Evolutionary conservation across 139 green algal species (phyloP).

Genomic region (Chlorella sp.): DNA sequence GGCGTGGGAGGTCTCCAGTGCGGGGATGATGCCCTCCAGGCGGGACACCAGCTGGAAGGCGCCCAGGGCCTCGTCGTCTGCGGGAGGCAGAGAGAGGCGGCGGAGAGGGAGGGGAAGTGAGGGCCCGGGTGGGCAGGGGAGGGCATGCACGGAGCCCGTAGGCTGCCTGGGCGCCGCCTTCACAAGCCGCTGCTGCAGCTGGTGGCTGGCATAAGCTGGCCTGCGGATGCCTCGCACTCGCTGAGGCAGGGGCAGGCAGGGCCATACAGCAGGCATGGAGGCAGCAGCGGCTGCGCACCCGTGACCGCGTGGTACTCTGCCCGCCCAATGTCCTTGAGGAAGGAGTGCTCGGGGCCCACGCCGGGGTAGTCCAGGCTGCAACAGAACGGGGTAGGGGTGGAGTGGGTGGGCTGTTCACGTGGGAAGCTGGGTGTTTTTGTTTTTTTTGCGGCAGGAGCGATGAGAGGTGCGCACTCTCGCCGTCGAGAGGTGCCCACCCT

Average conservation of each 20-base stretch:
- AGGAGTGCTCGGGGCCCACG: conserved; percentile 97
- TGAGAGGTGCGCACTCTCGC: no score
- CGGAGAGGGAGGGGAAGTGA: not conserved
- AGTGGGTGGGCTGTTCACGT: no score
- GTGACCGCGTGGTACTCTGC: conserved; percentile 97
- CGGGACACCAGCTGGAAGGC: conserved; percentile 83
- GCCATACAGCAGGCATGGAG: not conserved
- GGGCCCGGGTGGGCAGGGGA: no score
- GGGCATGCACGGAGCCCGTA: no score
- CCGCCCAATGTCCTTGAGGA: conserved; percentile 94
- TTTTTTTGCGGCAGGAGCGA: no score
- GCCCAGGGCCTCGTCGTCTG: conserved; percentile 87
- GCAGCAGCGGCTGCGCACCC: conserved; percentile 1
- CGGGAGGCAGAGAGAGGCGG: not conserved
- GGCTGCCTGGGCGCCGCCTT: no score
- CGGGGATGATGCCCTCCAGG: conserved; percentile 98
- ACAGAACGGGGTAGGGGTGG: not conserved
- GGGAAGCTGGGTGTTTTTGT: no score
- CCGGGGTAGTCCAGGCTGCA: conserved; percentile 97
- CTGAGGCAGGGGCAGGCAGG: no score
- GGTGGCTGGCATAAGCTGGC: no score
- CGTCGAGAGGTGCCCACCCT: no score
- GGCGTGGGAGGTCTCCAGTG: conserved; percentile 97
- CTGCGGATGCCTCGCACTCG: no score
- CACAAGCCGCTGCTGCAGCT: no score